Percentiles rank a stretch among this genome's conserved stretches.
Conservation (phyloP, 2,329 filamentous ascomycete genomes). For the Colletotrichum liaoningense region DNA sequence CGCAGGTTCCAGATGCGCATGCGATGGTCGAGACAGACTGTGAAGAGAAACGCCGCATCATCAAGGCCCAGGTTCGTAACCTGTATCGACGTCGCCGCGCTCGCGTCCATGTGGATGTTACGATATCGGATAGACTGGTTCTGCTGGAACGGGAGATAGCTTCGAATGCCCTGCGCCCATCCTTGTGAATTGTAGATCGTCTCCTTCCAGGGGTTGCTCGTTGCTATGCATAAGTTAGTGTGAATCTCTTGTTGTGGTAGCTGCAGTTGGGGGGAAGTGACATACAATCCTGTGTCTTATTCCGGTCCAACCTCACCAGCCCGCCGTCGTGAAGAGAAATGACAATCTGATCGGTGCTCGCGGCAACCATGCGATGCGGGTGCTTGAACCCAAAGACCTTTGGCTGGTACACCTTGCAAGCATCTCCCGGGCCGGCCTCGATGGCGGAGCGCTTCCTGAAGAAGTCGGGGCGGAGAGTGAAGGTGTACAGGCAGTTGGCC, state of each 20-base stretch:
- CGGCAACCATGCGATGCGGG: constrained; percentile 83
- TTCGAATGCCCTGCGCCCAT: constrained; percentile 75
- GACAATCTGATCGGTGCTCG: constrained; percentile 78
- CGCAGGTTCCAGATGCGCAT: constrained; percentile 90
- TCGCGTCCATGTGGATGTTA: constrained; percentile 73
- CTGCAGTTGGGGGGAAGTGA: constrained; percentile 11
- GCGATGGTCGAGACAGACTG: constrained; percentile 88
- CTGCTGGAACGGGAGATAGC: constrained; percentile 74
- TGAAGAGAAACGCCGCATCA: constrained; percentile 71
- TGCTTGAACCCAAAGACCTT: constrained; percentile 81
- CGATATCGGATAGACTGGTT: constrained; percentile 73
- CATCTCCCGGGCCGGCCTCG: constrained; percentile 79
- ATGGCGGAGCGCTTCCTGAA: constrained; percentile 78
- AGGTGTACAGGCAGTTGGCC: constrained; percentile 82
- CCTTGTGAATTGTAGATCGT: constrained; percentile 79
- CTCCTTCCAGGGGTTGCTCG: constrained; percentile 71
- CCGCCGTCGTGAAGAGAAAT: constrained; percentile 85
- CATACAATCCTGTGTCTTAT: constrained; percentile 59
- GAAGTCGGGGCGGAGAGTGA: constrained; percentile 85
- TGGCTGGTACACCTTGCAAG: constrained; percentile 80
- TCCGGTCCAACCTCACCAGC: constrained; percentile 77
- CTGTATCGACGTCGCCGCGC: constrained; percentile 73
- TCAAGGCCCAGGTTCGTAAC: constrained; percentile 63
- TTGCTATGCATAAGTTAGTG: constrained; percentile 43
- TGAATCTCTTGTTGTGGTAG: not conserved